Evolutionary conservation across 352 stramenopile genomes (phyloP), one percentile per base, ranked within the genome.

Genomic region (Phytophthora lateralis): DNA sequence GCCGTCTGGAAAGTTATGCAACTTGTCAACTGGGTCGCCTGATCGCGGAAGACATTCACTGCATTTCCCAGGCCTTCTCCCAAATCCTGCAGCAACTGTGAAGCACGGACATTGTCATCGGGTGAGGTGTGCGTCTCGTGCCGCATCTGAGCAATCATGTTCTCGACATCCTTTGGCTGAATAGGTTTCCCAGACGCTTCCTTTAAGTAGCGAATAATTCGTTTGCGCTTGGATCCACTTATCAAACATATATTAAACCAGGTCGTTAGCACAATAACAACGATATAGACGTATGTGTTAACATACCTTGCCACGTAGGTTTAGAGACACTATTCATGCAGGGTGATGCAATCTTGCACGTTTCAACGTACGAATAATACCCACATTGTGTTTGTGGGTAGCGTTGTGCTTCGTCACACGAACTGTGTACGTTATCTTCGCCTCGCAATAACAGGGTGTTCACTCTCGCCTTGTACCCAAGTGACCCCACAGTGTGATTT

Each of bases 1-100:
- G 14, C 17, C 1, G 35, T 67, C 37, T 67, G 50, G 24, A 61
- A 57, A 11, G 44, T 48, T 27, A 67, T 67, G 24, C 51, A 62
- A 1, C 14, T 35, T 15, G 44, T 61, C 4, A 53, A 10, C 0
- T 35, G 1, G 3, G 27, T 52, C 1, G 15, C 21, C 0, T 8
- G 11, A 24, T 60, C 59, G 10, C 20, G n/a, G 6, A 61, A 66
- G 0, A 57, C 26, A 17, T 56, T 61, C 17, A 61, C 59, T 15
- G n/a, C 50, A 29, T 61, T 60, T 0, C 43, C 50, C 2, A 35
- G 49, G 2, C 59, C 50, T 41, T 66, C 59, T 11, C 42, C 46
- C 10, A 61, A 66, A 11, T 61, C 50, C 8, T 18, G 12, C 5
- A 51, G 34, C 2, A 66, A 2, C 11, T 66, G 6, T 4, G 21